Evolutionary conservation across 805 yeast species (phyloP), one percentile per base, ranked within the genome.

Genomic region (Cyberlindnera nakhonratchasimensis): DNA sequence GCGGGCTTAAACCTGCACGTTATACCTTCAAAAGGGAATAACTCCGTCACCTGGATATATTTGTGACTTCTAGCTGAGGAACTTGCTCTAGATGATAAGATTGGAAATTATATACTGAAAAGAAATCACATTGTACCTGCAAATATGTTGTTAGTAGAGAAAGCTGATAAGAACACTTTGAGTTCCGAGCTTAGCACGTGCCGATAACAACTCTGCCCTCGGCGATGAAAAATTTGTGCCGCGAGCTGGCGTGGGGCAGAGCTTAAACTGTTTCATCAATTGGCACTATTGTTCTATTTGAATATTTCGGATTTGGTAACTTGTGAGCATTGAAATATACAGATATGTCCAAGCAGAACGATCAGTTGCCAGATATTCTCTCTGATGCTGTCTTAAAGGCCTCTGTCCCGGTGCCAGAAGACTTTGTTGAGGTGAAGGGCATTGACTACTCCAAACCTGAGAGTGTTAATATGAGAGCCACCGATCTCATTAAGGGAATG

Each of bases 341-440:
- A 34, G 14, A 14, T n/a, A 65, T 66, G 70, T 64, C 71, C 36
- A 57, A 64, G 40, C 52, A 61, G 29, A 65, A 69, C 51, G 63
- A 61, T 21, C 63, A 67, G 43, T 55, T 75, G 30, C 96, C 96
- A 28, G 78, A 73, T 6, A 63, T 86, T 30, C 91, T 96, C 12
- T 74, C 91, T 3, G 97, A 89, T 50, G 98, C 98, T 9, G 98
- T 93, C 23, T 73, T 93, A 39, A 85, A 82, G 61, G 81, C 80
- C 42, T 88, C 96, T 3, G 89, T 73, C 11, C 90, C 95, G 3
- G 88, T 90, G 37, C 95, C 96, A 8, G 86, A 77, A 23, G 79
- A 79, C 52, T 86, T 86, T 45, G 80, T 78, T 21, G 74, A 80
- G 57, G 96, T 95, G 20, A 70, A 77, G 43, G 99, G 99, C 43